A percentile compares a stretch with the other conserved stretches of the same genome.
phyloP scores from a whole-genome alignment of 164 flowering plant genomes.

The Piper longum region DNA sequence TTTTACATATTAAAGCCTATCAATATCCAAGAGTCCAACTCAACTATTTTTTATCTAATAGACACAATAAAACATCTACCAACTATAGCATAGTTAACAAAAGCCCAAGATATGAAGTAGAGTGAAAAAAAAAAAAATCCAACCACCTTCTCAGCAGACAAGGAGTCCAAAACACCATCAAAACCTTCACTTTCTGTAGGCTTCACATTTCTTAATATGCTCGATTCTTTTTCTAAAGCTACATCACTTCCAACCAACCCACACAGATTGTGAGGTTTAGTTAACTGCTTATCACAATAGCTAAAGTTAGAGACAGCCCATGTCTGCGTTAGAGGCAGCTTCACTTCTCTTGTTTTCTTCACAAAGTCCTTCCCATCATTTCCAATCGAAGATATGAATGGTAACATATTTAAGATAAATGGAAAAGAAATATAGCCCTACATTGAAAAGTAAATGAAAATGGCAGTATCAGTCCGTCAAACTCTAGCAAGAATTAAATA shows the following conservation, averaged over 20 bases:
- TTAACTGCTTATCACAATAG: constrained; percentile 12
- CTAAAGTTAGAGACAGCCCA: constrained; percentile 6
- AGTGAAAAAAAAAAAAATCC: neutral
- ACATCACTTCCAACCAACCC: constrained; percentile 8
- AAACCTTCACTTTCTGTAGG: neutral
- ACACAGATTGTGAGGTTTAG: constrained; percentile 10
- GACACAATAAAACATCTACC: neutral
- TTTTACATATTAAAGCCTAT: neutral
- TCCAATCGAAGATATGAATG: constrained; percentile 34
- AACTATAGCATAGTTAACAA: neutral
- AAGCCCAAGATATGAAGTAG: neutral
- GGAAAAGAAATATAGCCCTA: constrained; percentile 85
- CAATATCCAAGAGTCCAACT: neutral
- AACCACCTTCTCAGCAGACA: neutral
- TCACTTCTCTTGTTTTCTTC: constrained; percentile 13
- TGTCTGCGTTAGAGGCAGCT: constrained; percentile 8
- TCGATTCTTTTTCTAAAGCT: constrained; percentile 7
- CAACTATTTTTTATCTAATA: neutral
- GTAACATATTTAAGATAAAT: constrained; percentile 38
- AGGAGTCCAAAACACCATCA: neutral
- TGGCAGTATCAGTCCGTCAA: neutral
- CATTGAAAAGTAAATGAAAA: constrained; percentile 2
- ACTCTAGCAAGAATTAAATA: neutral
- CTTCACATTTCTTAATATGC: neutral
- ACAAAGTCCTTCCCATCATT: constrained; percentile 20